Evolutionary conservation across 495 filamentous ascomycete species (phyloP).

Genomic region (Daldinia bambusicola): DNA sequence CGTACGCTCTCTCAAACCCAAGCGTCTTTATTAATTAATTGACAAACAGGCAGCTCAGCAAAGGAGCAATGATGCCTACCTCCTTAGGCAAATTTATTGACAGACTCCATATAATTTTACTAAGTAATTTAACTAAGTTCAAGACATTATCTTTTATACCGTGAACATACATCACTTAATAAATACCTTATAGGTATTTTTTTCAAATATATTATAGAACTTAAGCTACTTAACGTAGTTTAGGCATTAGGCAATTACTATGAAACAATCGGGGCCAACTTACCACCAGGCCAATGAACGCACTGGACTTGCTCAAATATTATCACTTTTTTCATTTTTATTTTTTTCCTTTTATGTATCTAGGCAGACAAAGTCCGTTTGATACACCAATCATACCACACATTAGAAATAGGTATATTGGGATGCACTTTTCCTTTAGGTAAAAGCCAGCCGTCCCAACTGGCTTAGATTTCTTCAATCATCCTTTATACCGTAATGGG

Average conservation of each 20-base stretch:
- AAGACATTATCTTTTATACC: not conserved
- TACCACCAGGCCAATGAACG: slow-evolving; percentile 19
- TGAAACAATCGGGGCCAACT: slow-evolving; percentile 14
- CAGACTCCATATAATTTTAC: not conserved
- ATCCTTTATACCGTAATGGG: slow-evolving; percentile 11
- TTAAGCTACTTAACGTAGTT: slow-evolving; percentile 16
- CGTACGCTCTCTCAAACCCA: not conserved
- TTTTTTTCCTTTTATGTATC: slow-evolving; percentile 6
- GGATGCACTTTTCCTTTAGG: slow-evolving; percentile 7
- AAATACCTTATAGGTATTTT: no score
- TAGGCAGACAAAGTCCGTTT: slow-evolving; percentile 3
- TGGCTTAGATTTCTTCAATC: not conserved
- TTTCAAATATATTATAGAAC: not conserved
- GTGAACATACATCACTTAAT: not conserved
- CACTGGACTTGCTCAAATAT: slow-evolving; percentile 13
- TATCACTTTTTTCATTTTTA: slow-evolving; percentile 14
- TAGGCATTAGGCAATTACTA: slow-evolving; percentile 8
- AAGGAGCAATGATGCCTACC: not conserved
- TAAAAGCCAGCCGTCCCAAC: slow-evolving; percentile 4
- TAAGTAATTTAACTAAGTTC: not conserved
- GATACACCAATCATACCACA: slow-evolving; percentile 28
- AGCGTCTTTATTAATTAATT: not conserved
- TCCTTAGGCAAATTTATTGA: not conserved
- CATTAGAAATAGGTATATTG: slow-evolving; percentile 15
- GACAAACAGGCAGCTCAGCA: not conserved